These are phyloP conservation scores for Globisporangium okanoganense DNA, from an alignment of 352 stramenopile species.

Conservation along the genomic window DNA sequence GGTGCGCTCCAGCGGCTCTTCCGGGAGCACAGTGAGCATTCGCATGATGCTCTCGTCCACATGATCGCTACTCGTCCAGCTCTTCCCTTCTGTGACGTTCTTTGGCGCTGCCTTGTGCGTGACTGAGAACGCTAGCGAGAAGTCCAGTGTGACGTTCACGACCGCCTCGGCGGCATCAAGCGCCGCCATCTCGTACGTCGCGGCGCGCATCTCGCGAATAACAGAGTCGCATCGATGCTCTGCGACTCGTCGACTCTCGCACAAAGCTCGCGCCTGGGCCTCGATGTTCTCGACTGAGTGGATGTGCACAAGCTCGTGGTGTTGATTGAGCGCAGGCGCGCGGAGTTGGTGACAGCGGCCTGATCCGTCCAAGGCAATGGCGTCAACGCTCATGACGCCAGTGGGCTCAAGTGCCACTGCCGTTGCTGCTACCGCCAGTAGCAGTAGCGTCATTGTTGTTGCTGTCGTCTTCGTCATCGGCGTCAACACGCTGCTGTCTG, in stretches of 20 bases:
- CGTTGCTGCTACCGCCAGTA: neutral
- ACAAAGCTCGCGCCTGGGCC: slow-evolving; percentile 18
- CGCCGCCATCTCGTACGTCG: slow-evolving; percentile 42
- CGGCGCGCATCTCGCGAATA: slow-evolving; percentile 25
- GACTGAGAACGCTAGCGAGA: slow-evolving; percentile 41
- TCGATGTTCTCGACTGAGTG: slow-evolving; percentile 31
- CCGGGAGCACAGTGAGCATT: slow-evolving; percentile 29
- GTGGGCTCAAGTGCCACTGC: neutral
- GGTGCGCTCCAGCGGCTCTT: slow-evolving; percentile 29
- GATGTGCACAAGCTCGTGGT: slow-evolving; percentile 34
- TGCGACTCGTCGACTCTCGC: slow-evolving; percentile 21
- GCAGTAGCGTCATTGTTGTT: neutral
- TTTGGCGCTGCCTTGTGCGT: neutral
- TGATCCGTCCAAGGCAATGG: neutral
- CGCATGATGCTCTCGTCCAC: slow-evolving; percentile 1
- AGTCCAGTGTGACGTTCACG: slow-evolving; percentile 60
- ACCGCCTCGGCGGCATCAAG: slow-evolving; percentile 38
- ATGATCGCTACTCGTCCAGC: neutral
- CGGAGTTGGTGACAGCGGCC: slow-evolving; percentile 22
- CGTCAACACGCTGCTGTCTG: neutral
- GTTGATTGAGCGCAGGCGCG: slow-evolving; percentile 22
- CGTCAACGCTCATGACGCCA: neutral
- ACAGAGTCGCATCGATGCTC: slow-evolving; percentile 29
- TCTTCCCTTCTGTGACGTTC: slow-evolving; percentile 12
- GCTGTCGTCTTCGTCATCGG: neutral